Conservation (phyloP, 345 rosid species). For the Xanthoceras sorbifolium region DNA sequence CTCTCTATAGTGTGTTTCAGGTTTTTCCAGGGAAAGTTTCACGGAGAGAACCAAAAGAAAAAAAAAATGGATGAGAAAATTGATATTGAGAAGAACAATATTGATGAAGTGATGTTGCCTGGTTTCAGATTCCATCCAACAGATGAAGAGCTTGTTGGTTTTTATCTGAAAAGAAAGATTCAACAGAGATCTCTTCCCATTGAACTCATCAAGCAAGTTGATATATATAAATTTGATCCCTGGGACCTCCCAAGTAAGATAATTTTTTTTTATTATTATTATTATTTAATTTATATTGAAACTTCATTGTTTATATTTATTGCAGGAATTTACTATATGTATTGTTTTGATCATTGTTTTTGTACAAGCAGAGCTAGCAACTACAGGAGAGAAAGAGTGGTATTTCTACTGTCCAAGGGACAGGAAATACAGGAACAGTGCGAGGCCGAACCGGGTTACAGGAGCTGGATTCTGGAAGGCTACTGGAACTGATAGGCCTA, state of each 20-base stretch:
- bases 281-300: not conserved
- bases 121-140: conserved; percentile 97
- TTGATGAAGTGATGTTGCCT: conserved; percentile 77
- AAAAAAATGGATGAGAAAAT: conserved; percentile 46
- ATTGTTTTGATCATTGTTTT: not conserved
- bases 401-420: conserved; percentile 93
- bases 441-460: conserved; percentile 89
- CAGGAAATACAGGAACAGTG: conserved; percentile 88
- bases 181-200: conserved; percentile 62
- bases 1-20: not conserved
- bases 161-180: conserved; percentile 69
- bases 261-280: no score
- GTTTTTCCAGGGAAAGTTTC: conserved; percentile 8
- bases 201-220: conserved; percentile 90
- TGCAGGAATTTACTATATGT: not conserved
- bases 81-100: conserved; percentile 41
- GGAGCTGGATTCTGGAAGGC: conserved; percentile 99
- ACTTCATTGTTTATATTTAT: not conserved
- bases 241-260: conserved; percentile 98
- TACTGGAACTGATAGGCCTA: conserved; percentile 95
- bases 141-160: conserved; percentile 93
- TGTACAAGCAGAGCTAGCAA: conserved; percentile 53
- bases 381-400: conserved; percentile 91
- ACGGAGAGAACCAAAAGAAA: not conserved
- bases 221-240: conserved; percentile 89